Base-by-base conservation (phyloP, 768 basidiomycete species). In the Lactifluus subvellereus region DNA sequence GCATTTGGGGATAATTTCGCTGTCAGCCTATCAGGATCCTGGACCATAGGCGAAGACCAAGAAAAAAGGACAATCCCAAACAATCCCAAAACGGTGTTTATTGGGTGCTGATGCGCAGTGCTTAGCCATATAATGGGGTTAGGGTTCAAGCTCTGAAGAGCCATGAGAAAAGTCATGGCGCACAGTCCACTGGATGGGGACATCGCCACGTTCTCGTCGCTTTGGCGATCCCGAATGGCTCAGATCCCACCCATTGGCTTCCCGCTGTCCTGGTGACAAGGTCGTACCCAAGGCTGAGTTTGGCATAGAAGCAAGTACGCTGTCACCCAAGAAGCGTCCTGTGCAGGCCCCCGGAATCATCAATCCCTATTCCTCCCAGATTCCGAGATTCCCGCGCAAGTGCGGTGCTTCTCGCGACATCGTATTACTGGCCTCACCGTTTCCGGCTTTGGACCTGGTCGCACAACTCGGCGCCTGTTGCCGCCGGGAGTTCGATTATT, bases 231-330 rank as follows among this genome's bases (percentile, higher is more conserved):
- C 52, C 40, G 61, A 62, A 57, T 55, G 45, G 35, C 48, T 45
- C 48, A 54, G 57, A 58, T 57, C 55, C 33, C 20, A 38, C n/a
- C 49, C 20, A 13, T 49, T 38, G 54, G 20, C 22, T 51, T 43
- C 49, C 54, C 55, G 60, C 50, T 62, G 61, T 62, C 61, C 61
- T 62, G 61, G 61, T 47, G 61, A 62, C 61, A 33, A 54, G 30
- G 62, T 27, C 62, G 38, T 58, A 54, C 56, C 32, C 43, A 45
- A 6, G 8, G 22, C n/a, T n/a, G 37, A 18, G 45, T 59, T 59
- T 58, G 57, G 42, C 62, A 59, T 37, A 18, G 57, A 58, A 59
- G 57, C 60, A 11, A 30, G 32, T 55, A 61, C 60, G 48, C 54
- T 27, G 52, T 35, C 54, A 35, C 11, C 14, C 27, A 13, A 32